Percentiles rank a stretch among this genome's conserved stretches.
Evolutionary conservation across 164 flowering plant species (phyloP).

Genomic region (Umbilicus rupestris): DNA sequence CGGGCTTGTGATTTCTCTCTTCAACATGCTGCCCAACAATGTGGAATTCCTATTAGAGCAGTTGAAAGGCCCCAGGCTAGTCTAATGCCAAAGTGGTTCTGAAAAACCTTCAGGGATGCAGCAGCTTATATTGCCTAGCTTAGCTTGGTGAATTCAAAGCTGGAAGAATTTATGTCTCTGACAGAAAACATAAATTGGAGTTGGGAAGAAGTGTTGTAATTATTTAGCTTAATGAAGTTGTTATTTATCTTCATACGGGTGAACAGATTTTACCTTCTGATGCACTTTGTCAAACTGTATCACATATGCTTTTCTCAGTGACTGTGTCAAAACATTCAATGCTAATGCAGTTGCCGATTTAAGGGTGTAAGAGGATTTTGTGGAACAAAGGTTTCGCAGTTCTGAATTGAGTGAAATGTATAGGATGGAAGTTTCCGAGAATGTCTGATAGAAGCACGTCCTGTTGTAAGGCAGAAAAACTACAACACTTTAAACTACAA

Average conservation of each 20-base stretch:
- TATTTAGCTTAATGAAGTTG: conserved; percentile 60
- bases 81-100: conserved; percentile 71
- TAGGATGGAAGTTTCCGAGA: conserved; percentile 51
- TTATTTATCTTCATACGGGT: conserved; percentile 67
- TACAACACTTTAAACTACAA: conserved; percentile 65
- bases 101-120: conserved; percentile 62
- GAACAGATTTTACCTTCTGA: conserved; percentile 76
- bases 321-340: conserved; percentile 72
- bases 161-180: conserved; percentile 65
- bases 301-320: conserved; percentile 63
- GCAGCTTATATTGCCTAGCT: conserved; percentile 69
- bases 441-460: conserved; percentile 66
- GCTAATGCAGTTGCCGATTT: conserved; percentile 67
- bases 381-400: conserved; percentile 59
- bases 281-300: conserved; percentile 51
- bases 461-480: conserved; percentile 68
- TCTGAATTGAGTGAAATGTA: conserved; percentile 55
- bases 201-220: conserved; percentile 59
- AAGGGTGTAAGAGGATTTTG: conserved; percentile 57
- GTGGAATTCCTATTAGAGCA: conserved; percentile 59
- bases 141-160: conserved; percentile 47
- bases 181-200: conserved; percentile 73
- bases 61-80: conserved; percentile 50
- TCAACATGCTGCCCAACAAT: conserved; percentile 65
- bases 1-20: conserved; percentile 71